Conservation (phyloP, 75 land plant species). For the Cryptomeria japonica region DNA sequence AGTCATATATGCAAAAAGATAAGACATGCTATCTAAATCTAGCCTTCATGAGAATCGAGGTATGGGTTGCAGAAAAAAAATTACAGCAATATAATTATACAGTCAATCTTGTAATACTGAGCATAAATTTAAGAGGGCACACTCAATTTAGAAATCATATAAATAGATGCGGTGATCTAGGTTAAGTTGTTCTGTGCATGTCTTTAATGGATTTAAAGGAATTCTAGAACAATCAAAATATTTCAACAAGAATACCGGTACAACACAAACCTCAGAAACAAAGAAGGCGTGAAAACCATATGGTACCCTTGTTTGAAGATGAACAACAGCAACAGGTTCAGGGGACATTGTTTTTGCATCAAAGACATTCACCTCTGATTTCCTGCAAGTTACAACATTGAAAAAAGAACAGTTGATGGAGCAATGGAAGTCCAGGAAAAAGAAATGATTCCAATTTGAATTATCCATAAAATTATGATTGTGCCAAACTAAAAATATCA, state of each 20-base stretch:
- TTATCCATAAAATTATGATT: background rate
- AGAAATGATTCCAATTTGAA: background rate
- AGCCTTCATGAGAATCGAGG: background rate
- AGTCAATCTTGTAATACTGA: background rate
- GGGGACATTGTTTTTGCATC: slow-evolving; percentile 92
- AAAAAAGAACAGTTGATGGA: background rate
- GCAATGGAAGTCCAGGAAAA: background rate
- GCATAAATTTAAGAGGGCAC: background rate
- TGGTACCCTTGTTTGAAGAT: slow-evolving; percentile 76
- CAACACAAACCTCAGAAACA: slow-evolving; percentile 64
- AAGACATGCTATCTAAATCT: background rate
- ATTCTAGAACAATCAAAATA: background rate
- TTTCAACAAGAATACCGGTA: background rate
- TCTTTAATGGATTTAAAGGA: background rate
- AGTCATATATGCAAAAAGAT: background rate
- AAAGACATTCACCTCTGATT: slow-evolving; percentile 75
- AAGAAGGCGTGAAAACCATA: slow-evolving; percentile 94
- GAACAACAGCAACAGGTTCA: slow-evolving; percentile 84
- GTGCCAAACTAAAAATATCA: background rate
- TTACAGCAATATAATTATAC: background rate
- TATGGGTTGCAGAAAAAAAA: background rate
- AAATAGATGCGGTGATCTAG: background rate
- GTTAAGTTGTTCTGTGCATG: background rate
- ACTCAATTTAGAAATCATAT: background rate
- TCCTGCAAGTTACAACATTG: slow-evolving; percentile 31